Base-by-base conservation (phyloP, 2,329 filamentous ascomycete genomes). In the Clarireedia paspali region DNA sequence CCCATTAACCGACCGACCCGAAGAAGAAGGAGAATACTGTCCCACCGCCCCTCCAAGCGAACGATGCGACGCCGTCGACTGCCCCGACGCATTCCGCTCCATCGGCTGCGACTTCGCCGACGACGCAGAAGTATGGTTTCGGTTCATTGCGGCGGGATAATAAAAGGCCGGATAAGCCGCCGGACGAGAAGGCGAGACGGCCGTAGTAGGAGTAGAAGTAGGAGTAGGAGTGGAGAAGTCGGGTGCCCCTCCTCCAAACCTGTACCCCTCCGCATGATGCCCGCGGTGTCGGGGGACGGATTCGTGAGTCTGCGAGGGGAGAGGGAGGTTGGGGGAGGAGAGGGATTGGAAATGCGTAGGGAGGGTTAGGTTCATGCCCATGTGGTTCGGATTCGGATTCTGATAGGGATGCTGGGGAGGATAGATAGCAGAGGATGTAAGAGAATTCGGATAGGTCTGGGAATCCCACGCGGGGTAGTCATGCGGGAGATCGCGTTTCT, bases 151-250 rank as follows among this genome's bases (percentile, higher is more conserved):
- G n/a, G 61, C 20, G 63, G 51, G 56, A 58, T 0, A 73, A 73
- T 51, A 75, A 71, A 20, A 20, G 20, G 9, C 70, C 67, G 44
- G 76, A 77, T 0, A 71, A 62, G 57, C 2, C 5, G 27, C 20
- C 20, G 20, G 20, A 20, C 20, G 20, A 20, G 20, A 20, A 20
- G 20, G 20, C 20, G 20, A 20, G 20, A 20, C 20, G 20, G 20
- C 20, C 2, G 20, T 20, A 20, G 20, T 20, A 20, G 20, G 27
- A 30, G 27, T 30, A 1, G 27, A 30, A 30, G 27, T 30, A 30
- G 27, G 27, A 7, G 27, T 30, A 30, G 7, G 2, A 1, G 27
- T 9, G 7, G 27, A 30, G 10, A 30, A 30, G 2, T 30, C 27
- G 7, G 27, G 27, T 2, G 7, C 7, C 7, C 27, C 2, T 30